Percentiles rank a stretch among this genome's conserved stretches.
Conservation (phyloP, 805 yeast species). For the Candida ortonii region DNA sequence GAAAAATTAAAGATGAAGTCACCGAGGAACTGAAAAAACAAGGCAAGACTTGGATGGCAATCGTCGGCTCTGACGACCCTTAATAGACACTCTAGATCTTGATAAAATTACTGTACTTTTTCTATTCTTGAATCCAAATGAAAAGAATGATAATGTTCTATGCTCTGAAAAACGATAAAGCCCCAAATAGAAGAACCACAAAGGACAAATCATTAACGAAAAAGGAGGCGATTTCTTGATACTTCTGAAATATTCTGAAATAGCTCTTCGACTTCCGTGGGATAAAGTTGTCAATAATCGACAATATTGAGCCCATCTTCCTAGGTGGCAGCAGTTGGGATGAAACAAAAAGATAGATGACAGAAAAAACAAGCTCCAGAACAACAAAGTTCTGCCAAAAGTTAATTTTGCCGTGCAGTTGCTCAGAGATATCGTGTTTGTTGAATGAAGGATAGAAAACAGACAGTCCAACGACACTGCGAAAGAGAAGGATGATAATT, state of each 20-base stretch:
- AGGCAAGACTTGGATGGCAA: constrained; percentile 81
- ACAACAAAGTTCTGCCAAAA: constrained; percentile 26
- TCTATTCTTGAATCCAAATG: neutral
- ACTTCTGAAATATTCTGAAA: constrained; percentile 20
- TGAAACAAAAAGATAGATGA: constrained; percentile 14
- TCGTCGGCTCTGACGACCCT: constrained; percentile 61
- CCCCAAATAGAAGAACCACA: constrained; percentile 26
- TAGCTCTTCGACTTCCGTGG: constrained; percentile 18
- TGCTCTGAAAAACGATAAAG: constrained; percentile 13
- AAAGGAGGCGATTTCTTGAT: constrained; percentile 26
- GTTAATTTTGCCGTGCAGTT: constrained; percentile 7
- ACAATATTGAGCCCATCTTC: constrained; percentile 17
- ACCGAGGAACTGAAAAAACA: constrained; percentile 59
- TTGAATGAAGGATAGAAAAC: constrained; percentile 13
- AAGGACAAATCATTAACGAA: constrained; percentile 28
- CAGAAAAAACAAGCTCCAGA: constrained; percentile 22
- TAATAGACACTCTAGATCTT: constrained; percentile 11
- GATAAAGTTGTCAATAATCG: constrained; percentile 22
- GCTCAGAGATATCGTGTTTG: constrained; percentile 10
- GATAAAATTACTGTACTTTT: too few relatives aligned
- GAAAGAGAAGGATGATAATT: constrained; percentile 13
- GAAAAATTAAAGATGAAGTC: constrained; percentile 57
- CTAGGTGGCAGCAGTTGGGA: constrained; percentile 14
- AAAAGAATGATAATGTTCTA: neutral
- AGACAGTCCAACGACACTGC: constrained; percentile 9